Base-by-base conservation (phyloP, 345 rosid species). In the Aquilaria sinensis region DNA sequence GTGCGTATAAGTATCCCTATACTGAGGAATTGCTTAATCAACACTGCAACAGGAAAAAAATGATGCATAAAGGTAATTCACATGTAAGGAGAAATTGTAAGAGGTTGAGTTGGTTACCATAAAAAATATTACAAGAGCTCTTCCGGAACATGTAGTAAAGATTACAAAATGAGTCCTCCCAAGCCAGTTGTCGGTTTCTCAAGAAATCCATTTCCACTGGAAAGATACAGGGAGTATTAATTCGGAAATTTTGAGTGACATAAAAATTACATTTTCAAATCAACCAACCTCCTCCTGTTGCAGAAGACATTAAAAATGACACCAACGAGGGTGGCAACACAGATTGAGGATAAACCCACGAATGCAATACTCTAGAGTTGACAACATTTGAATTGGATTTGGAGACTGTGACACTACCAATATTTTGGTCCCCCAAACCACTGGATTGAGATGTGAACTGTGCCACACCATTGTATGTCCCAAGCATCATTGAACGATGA, bases 271-370 rank as follows among this genome's bases (percentile, higher is more conserved):
- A 72, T 33, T 43, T 61, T 67, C 53, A 53, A 30, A 47, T 23
- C 58, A 57, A 75, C 88, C 74, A 66, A 94, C 96, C 99, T 83
- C 73, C 80, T 55, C 77, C 91, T 29, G 80, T 63, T 60, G 79
- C 80, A 48, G 90, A 71, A 51, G 88, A 78, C 56, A 74, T 58
- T 74, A 91, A 58, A 43, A 81, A 72, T 31, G 91, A 85, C 60
- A 94, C 73, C 51, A 94, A 70, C 70, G 86, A 83, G 71, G 89
- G 73, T 60, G 93, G 97, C 65, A 94, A 67, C 53, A 80, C 79
- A 61, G 96, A 91, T 65, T 90, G 97, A 45, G 99, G 99, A 72
- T 87, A 85, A 64, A 91, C 73, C 99, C 97, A 94, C 2, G 99
- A 94, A 70, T 87, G 85, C 68, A 91, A 72, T 14, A 87, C 74